Percentiles rank a stretch among this genome's conserved stretches.
These are phyloP conservation scores for Tetracladium maxilliforme DNA, from an alignment of 2,329 filamentous ascomycete species.

Conservation along the genomic window DNA sequence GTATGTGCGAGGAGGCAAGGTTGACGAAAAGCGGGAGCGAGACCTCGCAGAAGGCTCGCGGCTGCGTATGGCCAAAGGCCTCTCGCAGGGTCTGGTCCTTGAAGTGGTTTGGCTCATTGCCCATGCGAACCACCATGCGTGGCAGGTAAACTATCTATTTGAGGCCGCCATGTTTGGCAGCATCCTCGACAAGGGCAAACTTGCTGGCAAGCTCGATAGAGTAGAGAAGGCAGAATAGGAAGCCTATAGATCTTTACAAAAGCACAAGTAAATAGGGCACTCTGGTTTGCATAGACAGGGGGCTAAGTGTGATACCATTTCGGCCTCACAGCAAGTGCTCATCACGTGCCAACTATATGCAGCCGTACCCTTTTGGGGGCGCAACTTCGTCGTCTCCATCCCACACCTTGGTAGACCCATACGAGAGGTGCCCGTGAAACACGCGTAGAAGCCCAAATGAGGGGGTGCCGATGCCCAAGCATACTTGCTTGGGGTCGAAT, in stretches of 20 bases:
- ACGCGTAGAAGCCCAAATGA: too few relatives aligned
- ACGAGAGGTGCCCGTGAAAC: too few relatives aligned
- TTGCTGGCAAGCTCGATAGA: slow-evolving; percentile 7
- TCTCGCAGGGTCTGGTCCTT: slow-evolving; percentile 8
- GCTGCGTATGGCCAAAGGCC: slow-evolving; percentile 7
- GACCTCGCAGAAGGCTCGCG: slow-evolving; percentile 5
- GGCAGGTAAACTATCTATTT: slow-evolving; percentile 12
- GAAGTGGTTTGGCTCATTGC: slow-evolving; percentile 10
- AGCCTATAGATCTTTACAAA: not conserved
- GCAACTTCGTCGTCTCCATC: too few relatives aligned
- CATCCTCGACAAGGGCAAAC: slow-evolving; percentile 6
- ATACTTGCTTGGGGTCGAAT: too few relatives aligned
- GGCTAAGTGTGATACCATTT: too few relatives aligned
- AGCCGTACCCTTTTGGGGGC: too few relatives aligned
- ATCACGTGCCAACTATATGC: too few relatives aligned
- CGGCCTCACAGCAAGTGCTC: too few relatives aligned
- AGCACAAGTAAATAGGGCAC: too few relatives aligned
- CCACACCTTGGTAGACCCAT: too few relatives aligned
- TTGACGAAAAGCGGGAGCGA: slow-evolving; percentile 5
- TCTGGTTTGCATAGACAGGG: too few relatives aligned
- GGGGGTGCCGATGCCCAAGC: too few relatives aligned
- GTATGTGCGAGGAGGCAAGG: slow-evolving; percentile 6
- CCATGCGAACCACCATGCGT: slow-evolving; percentile 12
- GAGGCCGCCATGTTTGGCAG: slow-evolving; percentile 10
- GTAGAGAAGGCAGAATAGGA: not conserved